A percentile compares a stretch with the other conserved stretches of the same genome.
Evolutionary conservation across 306 rosid species (phyloP).

Genomic region (Neltuma alba): DNA sequence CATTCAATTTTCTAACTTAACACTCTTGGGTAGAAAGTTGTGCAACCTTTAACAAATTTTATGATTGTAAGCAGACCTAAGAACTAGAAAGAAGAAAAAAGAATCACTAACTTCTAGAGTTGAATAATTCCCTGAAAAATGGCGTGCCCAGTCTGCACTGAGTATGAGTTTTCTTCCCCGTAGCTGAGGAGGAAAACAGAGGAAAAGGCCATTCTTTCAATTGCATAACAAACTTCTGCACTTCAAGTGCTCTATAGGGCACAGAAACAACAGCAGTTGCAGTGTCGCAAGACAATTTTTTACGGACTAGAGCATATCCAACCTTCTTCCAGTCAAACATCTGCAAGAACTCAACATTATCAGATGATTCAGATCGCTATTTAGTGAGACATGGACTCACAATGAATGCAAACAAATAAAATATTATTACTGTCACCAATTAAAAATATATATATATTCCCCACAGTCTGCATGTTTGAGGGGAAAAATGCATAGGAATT

Average conservation of each 20-base stretch:
- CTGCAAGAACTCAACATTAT: constrained; percentile 55
- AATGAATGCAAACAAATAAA: neutral
- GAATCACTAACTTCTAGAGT: constrained; percentile 49
- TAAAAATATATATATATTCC: too few relatives aligned
- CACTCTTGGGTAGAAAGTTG: constrained; percentile 20
- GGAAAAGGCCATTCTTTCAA: constrained; percentile 36
- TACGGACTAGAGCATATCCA: constrained; percentile 28
- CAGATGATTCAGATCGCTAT: constrained; percentile 26
- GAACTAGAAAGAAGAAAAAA: constrained; percentile 20
- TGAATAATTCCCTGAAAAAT: constrained; percentile 45
- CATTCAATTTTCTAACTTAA: constrained; percentile 32
- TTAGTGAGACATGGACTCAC: neutral
- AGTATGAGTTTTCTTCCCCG: constrained; percentile 35
- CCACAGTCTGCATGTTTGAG: neutral
- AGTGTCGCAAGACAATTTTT: constrained; percentile 33
- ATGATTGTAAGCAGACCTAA: constrained; percentile 35
- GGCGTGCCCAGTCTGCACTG: constrained; percentile 44
- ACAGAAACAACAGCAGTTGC: constrained; percentile 32
- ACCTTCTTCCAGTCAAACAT: constrained; percentile 55
- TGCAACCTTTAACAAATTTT: constrained; percentile 29
- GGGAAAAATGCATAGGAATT: neutral
- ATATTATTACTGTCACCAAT: too few relatives aligned
- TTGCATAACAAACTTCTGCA: constrained; percentile 39
- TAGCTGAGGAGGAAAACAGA: constrained; percentile 37
- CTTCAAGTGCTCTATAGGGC: constrained; percentile 37